Evolutionary conservation across 139 green algal species (phyloP).

Genomic region (Haematococcus sp.): DNA sequence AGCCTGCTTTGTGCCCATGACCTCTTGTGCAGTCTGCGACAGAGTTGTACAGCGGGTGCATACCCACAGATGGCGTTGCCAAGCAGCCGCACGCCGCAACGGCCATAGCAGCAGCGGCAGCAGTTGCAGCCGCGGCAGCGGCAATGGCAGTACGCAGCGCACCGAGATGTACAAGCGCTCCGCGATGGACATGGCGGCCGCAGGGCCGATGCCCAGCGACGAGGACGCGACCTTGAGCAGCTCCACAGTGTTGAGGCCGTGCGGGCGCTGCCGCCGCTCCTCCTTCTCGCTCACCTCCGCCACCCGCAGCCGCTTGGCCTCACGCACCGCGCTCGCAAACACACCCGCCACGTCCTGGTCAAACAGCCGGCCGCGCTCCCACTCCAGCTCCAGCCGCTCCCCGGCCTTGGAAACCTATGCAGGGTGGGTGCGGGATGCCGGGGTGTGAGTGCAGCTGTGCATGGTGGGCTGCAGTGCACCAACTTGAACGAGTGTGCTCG

Average conservation of each 20-base stretch:
- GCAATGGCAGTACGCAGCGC: no score
- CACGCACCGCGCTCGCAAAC: conserved; percentile 14
- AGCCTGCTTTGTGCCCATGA: no score
- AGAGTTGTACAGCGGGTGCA: no score
- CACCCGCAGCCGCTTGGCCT: conserved; percentile 44
- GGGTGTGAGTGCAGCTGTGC: no score
- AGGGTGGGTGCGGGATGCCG: conserved; percentile 19
- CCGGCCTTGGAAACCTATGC: conserved; percentile 40
- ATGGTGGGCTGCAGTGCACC: no score
- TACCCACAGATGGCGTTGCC: no score
- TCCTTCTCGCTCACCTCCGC: conserved; percentile 57
- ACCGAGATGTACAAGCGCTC: conserved; percentile 82
- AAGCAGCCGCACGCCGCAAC: no score
- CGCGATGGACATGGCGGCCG: conserved; percentile 79
- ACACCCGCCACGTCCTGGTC: conserved; percentile 52
- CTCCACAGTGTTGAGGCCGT: conserved; percentile 86
- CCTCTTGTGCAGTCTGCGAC: no score
- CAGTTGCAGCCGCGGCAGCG: no score
- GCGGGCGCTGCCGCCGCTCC: conserved; percentile 53
- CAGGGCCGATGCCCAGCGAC: conserved; percentile 73
- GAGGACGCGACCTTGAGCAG: conserved; percentile 78
- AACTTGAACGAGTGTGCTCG: not conserved
- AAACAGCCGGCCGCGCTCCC: conserved; percentile 73
- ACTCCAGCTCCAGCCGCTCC: conserved; percentile 55
- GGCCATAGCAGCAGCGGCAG: no score